A percentile compares a stretch with the other conserved stretches of the same genome.
phyloP scores from a whole-genome alignment of 2,329 filamentous ascomycete species.

The Colletotrichum costaricense region DNA sequence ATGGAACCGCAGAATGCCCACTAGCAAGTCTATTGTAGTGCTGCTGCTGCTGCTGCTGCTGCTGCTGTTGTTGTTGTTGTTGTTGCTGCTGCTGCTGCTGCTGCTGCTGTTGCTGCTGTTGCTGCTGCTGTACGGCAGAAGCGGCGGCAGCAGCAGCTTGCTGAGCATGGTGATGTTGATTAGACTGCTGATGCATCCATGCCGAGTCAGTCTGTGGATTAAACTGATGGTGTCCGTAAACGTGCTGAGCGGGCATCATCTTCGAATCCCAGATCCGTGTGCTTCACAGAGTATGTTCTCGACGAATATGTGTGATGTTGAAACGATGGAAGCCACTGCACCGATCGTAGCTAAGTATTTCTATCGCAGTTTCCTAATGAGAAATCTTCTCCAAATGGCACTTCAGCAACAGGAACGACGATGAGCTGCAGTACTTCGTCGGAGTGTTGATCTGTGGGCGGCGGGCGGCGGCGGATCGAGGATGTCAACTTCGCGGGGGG shows the following conservation, averaged over 20 bases:
- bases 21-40: constrained; percentile 81
- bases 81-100: constrained; percentile 61
- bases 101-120: constrained; percentile 65
- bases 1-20: constrained; percentile 66
- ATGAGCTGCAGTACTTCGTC: background rate
- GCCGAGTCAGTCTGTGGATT: constrained; percentile 70
- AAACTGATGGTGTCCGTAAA: constrained; percentile 77
- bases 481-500: constrained; percentile 9
- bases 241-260: constrained; percentile 73
- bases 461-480: background rate
- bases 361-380: background rate
- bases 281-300: background rate
- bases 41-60: constrained; percentile 63
- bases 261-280: constrained; percentile 41
- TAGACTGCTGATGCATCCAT: constrained; percentile 76
- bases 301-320: background rate
- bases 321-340: background rate
- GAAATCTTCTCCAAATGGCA: background rate
- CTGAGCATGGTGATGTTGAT: constrained; percentile 68
- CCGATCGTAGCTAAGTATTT: background rate
- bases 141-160: constrained; percentile 66
- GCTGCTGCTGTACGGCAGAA: constrained; percentile 60
- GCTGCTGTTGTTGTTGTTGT: constrained; percentile 49
- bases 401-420: background rate
- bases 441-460: background rate